Conservation (phyloP, 192 early-diverging fungal genomes). For the Coemansia sp. region DNA sequence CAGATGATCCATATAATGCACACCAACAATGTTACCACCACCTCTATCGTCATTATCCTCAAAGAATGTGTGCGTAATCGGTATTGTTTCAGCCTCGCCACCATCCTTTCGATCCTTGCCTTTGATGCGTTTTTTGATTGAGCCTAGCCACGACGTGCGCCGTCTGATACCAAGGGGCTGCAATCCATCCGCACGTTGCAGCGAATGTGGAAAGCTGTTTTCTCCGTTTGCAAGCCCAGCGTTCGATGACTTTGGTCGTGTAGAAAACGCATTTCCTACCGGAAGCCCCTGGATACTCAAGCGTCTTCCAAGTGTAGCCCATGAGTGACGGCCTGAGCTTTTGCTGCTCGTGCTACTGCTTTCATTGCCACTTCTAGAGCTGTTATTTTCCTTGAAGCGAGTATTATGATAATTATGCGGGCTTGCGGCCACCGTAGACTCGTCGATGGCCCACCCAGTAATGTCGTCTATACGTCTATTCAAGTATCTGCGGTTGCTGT, state of each 20-base stretch:
- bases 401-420: background rate
- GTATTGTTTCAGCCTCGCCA: constrained; percentile 5
- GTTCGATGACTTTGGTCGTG: background rate
- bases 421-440: background rate
- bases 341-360: background rate
- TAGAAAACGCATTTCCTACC: background rate
- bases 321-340: constrained; percentile 17
- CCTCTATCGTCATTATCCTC: background rate
- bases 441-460: constrained; percentile 1
- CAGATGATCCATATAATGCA: background rate
- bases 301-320: constrained; percentile 28
- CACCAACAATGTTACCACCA: background rate
- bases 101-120: constrained; percentile 9
- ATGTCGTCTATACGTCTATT: constrained; percentile 16
- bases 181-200: constrained; percentile 6
- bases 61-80: background rate
- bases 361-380: constrained; percentile 1
- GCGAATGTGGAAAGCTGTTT: constrained; percentile 7
- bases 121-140: constrained; percentile 23
- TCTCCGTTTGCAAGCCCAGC: constrained; percentile 1
- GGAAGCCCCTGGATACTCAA: constrained; percentile 15
- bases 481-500: constrained; percentile 27
- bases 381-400: background rate
- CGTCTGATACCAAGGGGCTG: constrained; percentile 9
- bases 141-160: constrained; percentile 34